These are phyloP conservation scores for Russula ochroleuca DNA, from an alignment of 768 basidiomycete genomes.

Conservation along the genomic window DNA sequence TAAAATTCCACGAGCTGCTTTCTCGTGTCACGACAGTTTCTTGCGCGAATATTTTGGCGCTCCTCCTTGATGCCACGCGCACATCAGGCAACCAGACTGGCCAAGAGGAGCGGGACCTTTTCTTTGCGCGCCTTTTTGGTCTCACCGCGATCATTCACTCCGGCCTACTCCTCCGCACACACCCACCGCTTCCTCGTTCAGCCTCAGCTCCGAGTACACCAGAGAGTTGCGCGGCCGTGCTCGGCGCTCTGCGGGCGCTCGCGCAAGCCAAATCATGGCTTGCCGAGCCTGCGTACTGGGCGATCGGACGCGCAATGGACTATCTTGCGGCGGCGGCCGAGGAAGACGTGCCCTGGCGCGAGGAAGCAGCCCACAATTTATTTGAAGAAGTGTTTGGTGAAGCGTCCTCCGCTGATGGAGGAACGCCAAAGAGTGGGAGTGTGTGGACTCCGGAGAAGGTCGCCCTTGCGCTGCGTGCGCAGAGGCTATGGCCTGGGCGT, in stretches of 20 bases:
- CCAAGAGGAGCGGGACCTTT: constrained; percentile 87
- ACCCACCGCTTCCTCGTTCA: constrained; percentile 51
- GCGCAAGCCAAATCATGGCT: constrained; percentile 89
- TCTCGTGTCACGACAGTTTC: constrained; percentile 74
- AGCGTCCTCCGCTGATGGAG: constrained; percentile 4
- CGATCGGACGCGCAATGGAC: constrained; percentile 60
- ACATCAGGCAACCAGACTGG: constrained; percentile 73
- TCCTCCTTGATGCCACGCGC: constrained; percentile 70
- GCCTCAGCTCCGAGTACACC: constrained; percentile 54
- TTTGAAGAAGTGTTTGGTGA: constrained; percentile 52
- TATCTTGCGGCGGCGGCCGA: constrained; percentile 40
- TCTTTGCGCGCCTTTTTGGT: constrained; percentile 92
- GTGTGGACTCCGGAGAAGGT: constrained; percentile 88
- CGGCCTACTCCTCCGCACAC: constrained; percentile 65
- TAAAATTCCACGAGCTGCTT: constrained; percentile 52
- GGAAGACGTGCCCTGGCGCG: constrained; percentile 67
- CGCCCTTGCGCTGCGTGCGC: constrained; percentile 70
- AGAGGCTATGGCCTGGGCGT: constrained; percentile 52
- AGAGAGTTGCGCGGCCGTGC: constrained; percentile 52
- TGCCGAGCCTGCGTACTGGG: constrained; percentile 88
- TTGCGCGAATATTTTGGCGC: constrained; percentile 67
- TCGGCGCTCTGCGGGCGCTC: constrained; percentile 59
- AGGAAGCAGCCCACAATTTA: constrained; percentile 50
- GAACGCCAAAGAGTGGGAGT: constrained; percentile 31
- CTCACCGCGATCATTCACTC: constrained; percentile 82